Percentiles rank a stretch among this genome's conserved stretches.
phyloP scores from a whole-genome alignment of 306 rosid species.

The Crotalaria pallida region DNA sequence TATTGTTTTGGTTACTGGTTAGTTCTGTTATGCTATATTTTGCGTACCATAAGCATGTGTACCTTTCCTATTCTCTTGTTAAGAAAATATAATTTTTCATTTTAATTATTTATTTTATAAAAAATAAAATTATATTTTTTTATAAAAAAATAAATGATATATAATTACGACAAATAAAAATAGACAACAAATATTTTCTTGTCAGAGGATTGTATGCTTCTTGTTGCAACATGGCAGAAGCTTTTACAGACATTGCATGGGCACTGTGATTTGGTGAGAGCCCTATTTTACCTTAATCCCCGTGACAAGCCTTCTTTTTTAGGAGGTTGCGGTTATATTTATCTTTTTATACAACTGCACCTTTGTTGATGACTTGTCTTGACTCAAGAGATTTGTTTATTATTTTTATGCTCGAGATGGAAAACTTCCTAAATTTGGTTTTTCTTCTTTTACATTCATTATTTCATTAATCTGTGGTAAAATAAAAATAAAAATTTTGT shows the following conservation, averaged over 20 bases:
- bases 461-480: background rate
- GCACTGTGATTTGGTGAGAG: conserved; percentile 35
- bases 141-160: too few species aligned
- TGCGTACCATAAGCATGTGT: too few species aligned
- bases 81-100: too few species aligned
- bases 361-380: conserved; percentile 27
- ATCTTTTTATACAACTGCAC: conserved; percentile 1
- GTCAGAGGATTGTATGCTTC: too few species aligned
- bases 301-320: conserved; percentile 44
- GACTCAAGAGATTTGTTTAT: conserved; percentile 8
- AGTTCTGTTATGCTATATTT: too few species aligned
- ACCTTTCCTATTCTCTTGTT: too few species aligned
- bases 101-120: too few species aligned
- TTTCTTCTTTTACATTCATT: background rate
- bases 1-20: conserved; percentile 20
- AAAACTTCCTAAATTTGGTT: background rate
- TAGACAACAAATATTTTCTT: too few species aligned
- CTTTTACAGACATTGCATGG: conserved; percentile 47
- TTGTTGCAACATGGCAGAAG: conserved; percentile 40
- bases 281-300: conserved; percentile 40
- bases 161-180: too few species aligned
- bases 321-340: conserved; percentile 33
- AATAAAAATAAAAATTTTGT: too few species aligned
- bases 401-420: background rate
- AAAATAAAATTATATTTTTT: too few species aligned